phyloP scores from a whole-genome alignment of 208 protist species.

The Entamoeba invadens region DNA sequence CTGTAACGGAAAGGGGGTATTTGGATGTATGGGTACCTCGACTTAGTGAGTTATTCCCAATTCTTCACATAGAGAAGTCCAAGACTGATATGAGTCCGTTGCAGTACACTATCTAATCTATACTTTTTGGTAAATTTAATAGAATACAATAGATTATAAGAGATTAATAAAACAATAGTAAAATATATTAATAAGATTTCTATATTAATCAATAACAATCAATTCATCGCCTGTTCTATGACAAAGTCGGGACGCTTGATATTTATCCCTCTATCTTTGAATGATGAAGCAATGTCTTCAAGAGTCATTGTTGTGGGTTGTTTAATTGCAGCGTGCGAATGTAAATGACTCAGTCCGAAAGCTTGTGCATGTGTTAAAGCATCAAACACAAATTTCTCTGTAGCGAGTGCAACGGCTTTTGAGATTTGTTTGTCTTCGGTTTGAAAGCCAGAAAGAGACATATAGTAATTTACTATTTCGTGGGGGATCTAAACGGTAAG shows the following conservation, averaged over 20 bases:
- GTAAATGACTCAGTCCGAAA: not conserved
- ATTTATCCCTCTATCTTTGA: not conserved
- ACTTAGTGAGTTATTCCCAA: not conserved
- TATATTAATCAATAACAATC: too few relatives aligned
- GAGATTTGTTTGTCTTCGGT: not conserved
- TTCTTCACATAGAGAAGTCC: not conserved
- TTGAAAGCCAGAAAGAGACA: not conserved
- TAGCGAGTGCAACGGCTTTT: not conserved
- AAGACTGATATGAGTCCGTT: not conserved
- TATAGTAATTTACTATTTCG: not conserved
- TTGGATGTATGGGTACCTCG: not conserved
- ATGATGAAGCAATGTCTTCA: not conserved
- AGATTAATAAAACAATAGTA: too few relatives aligned
- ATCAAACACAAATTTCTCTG: not conserved
- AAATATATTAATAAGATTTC: too few relatives aligned
- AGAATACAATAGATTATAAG: too few relatives aligned
- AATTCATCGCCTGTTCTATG: not conserved
- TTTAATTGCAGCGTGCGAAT: not conserved
- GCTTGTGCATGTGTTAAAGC: not conserved
- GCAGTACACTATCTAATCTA: not conserved
- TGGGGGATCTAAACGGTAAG: not conserved
- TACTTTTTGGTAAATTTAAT: too few relatives aligned
- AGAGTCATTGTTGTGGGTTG: not conserved
- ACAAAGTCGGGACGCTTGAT: not conserved
- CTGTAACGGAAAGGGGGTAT: not conserved